Conservation (phyloP, 2,329 filamentous ascomycete species). For the Aspergillus fischeri region DNA sequence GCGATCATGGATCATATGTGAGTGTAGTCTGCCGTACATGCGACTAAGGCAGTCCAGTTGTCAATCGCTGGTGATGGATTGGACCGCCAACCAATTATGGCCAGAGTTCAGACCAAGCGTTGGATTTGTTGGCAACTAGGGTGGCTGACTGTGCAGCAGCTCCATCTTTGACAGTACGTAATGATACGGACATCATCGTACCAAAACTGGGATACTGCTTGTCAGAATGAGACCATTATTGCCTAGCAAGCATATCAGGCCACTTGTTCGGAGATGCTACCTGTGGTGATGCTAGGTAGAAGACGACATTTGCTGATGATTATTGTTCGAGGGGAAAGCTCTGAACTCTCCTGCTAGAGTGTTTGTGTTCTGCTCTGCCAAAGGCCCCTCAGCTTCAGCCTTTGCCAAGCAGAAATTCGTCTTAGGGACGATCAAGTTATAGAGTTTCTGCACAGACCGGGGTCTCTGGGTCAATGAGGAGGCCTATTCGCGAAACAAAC, state of each 20-base stretch:
- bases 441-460: slow-evolving; percentile 1
- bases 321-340: neutral
- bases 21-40: neutral
- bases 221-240: neutral
- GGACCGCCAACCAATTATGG: slow-evolving; percentile 6
- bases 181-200: slow-evolving; percentile 5
- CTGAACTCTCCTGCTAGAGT: neutral
- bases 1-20: neutral
- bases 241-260: neutral
- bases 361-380: neutral
- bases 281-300: neutral
- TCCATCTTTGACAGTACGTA: slow-evolving; percentile 3
- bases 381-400: neutral
- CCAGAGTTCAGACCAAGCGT: slow-evolving; percentile 11
- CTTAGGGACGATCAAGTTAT: neutral
- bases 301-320: neutral
- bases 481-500: neutral
- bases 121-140: slow-evolving; percentile 15
- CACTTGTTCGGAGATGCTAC: too few species aligned
- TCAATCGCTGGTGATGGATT: slow-evolving; percentile 10
- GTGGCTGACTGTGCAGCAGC: slow-evolving; percentile 21
- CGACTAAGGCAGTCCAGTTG: neutral
- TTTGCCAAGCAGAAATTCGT: too few species aligned
- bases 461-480: neutral
- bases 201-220: neutral